Percentiles rank a stretch among this genome's conserved stretches.
Conservation (phyloP, 768 basidiomycete genomes). For the Chalciporus piperatus region DNA sequence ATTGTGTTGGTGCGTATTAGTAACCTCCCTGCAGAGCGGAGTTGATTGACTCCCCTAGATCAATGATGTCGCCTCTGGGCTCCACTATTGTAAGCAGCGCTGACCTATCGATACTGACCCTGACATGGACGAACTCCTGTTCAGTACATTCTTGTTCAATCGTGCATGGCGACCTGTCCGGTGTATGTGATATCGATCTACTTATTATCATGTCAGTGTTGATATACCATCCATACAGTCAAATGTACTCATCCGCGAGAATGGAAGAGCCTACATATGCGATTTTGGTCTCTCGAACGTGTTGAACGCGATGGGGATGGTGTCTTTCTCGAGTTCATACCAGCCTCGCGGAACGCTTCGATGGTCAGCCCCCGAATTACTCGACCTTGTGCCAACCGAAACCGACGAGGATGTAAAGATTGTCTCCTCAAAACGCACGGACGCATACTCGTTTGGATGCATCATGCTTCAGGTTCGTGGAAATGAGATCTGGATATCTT, state of each 20-base stretch:
- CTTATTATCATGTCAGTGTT: neutral
- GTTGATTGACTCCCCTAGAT: constrained; percentile 8
- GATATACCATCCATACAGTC: constrained; percentile 23
- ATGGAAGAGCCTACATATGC: constrained; percentile 36
- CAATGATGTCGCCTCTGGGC: constrained; percentile 7
- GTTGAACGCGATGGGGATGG: constrained; percentile 5
- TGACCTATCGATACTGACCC: neutral
- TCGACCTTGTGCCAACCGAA: constrained; percentile 2
- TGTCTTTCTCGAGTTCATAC: constrained; percentile 18
- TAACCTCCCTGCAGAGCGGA: neutral
- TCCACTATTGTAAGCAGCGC: constrained; percentile 12
- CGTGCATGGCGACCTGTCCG: constrained; percentile 21
- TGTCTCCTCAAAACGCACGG: neutral
- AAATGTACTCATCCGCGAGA: constrained; percentile 40
- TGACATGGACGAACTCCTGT: neutral
- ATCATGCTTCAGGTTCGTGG: constrained; percentile 18
- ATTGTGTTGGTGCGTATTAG: neutral
- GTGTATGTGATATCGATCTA: constrained; percentile 4
- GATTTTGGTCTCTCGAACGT: constrained; percentile 42
- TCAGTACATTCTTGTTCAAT: constrained; percentile 18
- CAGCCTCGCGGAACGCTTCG: constrained; percentile 12
- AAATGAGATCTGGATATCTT: neutral
- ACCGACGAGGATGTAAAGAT: neutral
- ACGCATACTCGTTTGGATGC: constrained; percentile 22
- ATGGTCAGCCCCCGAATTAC: constrained; percentile 19